A percentile compares a stretch with the other conserved stretches of the same genome.
These are phyloP conservation scores for Umbelopsis sp. DNA, from an alignment of 192 early-diverging fungal species.

Conservation along the genomic window DNA sequence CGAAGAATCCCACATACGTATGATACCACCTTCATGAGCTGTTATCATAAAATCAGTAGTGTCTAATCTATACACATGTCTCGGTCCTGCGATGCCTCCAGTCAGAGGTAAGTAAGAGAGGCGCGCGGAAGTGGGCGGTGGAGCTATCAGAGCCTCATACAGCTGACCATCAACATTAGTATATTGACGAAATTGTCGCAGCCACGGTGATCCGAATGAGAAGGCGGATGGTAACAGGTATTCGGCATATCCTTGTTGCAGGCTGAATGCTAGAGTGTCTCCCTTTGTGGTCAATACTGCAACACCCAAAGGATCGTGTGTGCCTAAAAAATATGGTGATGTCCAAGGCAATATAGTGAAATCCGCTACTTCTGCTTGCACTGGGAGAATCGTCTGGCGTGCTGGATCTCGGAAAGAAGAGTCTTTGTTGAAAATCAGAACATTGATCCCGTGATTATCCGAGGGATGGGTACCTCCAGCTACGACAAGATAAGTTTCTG, in stretches of 20 bases:
- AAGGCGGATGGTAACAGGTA: constrained; percentile 42
- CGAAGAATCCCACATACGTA: constrained; percentile 56
- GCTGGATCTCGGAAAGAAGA: constrained; percentile 32
- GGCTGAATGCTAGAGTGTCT: constrained; percentile 29
- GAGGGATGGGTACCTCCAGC: constrained; percentile 40
- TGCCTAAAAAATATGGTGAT: constrained; percentile 39
- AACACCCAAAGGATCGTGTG: constrained; percentile 40
- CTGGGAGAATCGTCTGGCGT: constrained; percentile 42
- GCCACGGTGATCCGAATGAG: constrained; percentile 34
- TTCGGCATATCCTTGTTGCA: constrained; percentile 31
- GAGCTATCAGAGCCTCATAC: constrained; percentile 21
- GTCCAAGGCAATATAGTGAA: constrained; percentile 42
- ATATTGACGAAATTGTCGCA: constrained; percentile 31
- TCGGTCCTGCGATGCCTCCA: constrained; percentile 32
- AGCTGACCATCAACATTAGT: constrained; percentile 23
- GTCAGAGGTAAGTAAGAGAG: constrained; percentile 41
- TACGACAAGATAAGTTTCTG: constrained; percentile 45
- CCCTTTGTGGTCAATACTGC: constrained; percentile 39
- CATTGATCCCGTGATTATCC: constrained; percentile 46
- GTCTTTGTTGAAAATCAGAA: constrained; percentile 42
- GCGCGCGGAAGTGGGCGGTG: neutral
- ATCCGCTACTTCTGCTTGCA: constrained; percentile 39
- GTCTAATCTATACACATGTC: constrained; percentile 36
- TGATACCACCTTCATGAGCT: constrained; percentile 37
- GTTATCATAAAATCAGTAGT: constrained; percentile 47